These are phyloP conservation scores for Serendipita indica DNA, from an alignment of 768 basidiomycete genomes.

Conservation along the genomic window DNA sequence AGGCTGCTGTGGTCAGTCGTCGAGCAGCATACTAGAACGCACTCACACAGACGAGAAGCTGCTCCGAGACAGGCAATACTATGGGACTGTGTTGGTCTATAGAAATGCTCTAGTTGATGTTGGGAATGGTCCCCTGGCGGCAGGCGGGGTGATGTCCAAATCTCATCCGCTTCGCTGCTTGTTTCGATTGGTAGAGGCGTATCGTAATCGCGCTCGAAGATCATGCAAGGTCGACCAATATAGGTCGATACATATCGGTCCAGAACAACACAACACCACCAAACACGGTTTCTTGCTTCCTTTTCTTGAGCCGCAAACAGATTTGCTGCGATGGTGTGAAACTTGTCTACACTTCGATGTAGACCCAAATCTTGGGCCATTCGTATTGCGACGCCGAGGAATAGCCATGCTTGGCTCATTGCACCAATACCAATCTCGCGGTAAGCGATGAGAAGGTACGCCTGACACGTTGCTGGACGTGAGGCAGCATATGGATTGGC, in stretches of 20 bases:
- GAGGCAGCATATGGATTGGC: conserved; percentile 57
- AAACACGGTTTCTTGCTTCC: conserved; percentile 19
- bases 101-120: conserved; percentile 1
- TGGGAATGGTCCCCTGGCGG: conserved; percentile 25
- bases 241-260: conserved; percentile 19
- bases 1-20: conserved; percentile 28
- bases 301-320: conserved; percentile 20
- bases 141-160: conserved; percentile 32
- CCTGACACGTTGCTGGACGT: conserved; percentile 59
- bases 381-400: conserved; percentile 76
- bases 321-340: conserved; percentile 44
- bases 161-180: conserved; percentile 48
- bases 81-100: conserved; percentile 32
- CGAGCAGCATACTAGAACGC: not conserved
- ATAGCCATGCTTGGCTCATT: conserved; percentile 81
- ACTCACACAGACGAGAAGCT: conserved; percentile 43
- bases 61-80: conserved; percentile 41
- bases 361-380: conserved; percentile 84
- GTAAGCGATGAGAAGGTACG: conserved; percentile 66
- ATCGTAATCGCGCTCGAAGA: conserved; percentile 57
- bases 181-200: conserved; percentile 42
- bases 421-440: conserved; percentile 74
- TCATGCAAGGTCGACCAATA: conserved; percentile 49
- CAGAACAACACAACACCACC: conserved; percentile 21
- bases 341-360: conserved; percentile 67